Evolutionary conservation across 371 early-diverging fungal genomes (phyloP), one percentile per base, ranked within the genome.

Genomic region (Funneliformis caledonium): DNA sequence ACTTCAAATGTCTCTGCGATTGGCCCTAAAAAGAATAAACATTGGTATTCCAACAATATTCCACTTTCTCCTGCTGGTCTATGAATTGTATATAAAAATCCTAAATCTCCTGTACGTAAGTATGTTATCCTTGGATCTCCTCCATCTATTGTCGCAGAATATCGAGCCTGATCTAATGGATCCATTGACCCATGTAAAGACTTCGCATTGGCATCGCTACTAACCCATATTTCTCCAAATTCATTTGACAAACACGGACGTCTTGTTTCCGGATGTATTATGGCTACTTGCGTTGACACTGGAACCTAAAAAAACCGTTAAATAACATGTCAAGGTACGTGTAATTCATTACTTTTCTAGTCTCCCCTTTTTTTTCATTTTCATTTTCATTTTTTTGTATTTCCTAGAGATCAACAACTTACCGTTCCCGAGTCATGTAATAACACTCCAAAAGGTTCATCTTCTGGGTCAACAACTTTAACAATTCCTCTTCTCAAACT

Each of bases 211-310:
- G 88, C 87, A n/a, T 91, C 91, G 8, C 91, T 91, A 11, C 91
- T 88, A 3, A 97, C 94, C 95, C 96, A 96, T 12, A 97, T 93
- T 86, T 96, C 97, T 67, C 97, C 97, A 42, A 96, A 85, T 69
- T 90, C 89, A 68, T 94, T 90, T 19, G 92, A 91, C 3, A 91
- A 87, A 81, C 94, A 92, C 6, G 80, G 72, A 48, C 78, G 65
- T 42, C 78, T 14, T 6, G 86, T 86, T 65, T 86, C 86, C 0
- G 86, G 85, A 68, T 86, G 85, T 12, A 85, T 84, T 60, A 86
- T 83, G 2, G 82, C 85, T 43, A 85, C 48, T 60, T 65, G 70
- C 16, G 80, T 80, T n/a, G 72, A 69, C 12, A 60, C 65, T 59
- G 72, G 72, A 16, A 72, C 80, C 80, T 80, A 67, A 26, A 9